phyloP scores from a whole-genome alignment of 768 basidiomycete species.

The Suillus cothurnatus region DNA sequence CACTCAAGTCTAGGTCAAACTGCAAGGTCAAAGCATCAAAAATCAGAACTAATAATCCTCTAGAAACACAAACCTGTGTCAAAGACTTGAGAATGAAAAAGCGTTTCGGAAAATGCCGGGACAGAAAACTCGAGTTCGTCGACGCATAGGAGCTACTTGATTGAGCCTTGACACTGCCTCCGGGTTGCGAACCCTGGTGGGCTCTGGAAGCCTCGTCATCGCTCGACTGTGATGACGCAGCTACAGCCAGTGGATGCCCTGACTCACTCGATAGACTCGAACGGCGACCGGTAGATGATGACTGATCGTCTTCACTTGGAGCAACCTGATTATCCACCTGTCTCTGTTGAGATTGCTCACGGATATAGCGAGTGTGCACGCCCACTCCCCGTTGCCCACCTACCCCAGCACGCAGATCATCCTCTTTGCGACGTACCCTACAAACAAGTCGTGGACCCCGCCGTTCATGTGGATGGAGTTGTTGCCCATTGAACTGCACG shows the following conservation, averaged over 20 bases:
- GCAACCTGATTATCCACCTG: slow-evolving; percentile 21
- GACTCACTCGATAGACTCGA: slow-evolving; percentile 11
- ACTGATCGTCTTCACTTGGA: slow-evolving; percentile 13
- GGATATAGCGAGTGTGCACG: slow-evolving; percentile 83
- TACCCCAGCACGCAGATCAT: slow-evolving; percentile 88
- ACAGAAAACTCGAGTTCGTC: slow-evolving; percentile 81
- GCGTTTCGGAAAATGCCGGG: slow-evolving; percentile 79
- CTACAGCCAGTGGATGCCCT: slow-evolving; percentile 26
- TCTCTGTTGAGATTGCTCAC: slow-evolving; percentile 52
- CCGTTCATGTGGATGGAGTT: slow-evolving; percentile 69
- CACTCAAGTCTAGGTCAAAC: slow-evolving; percentile 80
- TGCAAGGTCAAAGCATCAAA: slow-evolving; percentile 29
- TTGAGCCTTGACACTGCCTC: slow-evolving; percentile 26
- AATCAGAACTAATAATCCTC: background rate
- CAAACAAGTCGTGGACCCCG: slow-evolving; percentile 82
- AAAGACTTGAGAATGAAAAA: slow-evolving; percentile 92
- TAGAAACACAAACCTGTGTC: slow-evolving; percentile 57
- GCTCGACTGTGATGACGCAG: slow-evolving; percentile 35
- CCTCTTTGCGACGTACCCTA: slow-evolving; percentile 75
- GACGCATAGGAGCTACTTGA: slow-evolving; percentile 73
- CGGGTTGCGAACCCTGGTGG: slow-evolving; percentile 1
- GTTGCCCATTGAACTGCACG: slow-evolving; percentile 66
- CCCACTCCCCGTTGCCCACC: slow-evolving; percentile 88
- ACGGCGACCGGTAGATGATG: slow-evolving; percentile 6
- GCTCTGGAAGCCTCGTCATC: slow-evolving; percentile 38